Percentiles rank a stretch among this genome's conserved stretches.
phyloP scores from a whole-genome alignment of 306 rosid species.

The Malus sieversii region DNA sequence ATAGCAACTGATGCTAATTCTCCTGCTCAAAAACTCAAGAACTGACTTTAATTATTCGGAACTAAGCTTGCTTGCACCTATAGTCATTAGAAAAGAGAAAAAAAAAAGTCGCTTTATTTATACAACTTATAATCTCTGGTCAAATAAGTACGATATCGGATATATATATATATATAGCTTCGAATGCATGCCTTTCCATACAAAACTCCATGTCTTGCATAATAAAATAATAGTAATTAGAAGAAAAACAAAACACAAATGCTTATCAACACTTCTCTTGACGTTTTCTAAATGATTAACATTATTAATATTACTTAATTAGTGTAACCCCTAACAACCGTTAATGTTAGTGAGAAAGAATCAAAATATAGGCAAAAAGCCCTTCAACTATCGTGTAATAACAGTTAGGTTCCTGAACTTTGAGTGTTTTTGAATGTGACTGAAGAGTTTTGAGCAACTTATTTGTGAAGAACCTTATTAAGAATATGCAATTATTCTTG shows the following conservation, averaged over 20 bases:
- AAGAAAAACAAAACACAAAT: not conserved
- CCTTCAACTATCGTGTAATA: not conserved
- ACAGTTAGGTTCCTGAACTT: not conserved
- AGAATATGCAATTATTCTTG: not conserved
- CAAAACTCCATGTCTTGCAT: constrained; percentile 3
- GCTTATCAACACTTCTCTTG: constrained; percentile 11
- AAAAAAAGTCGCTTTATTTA: not conserved
- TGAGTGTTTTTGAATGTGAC: no score
- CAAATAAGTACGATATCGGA: not conserved
- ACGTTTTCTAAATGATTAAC: not conserved
- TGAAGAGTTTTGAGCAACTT: not conserved
- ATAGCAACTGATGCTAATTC: not conserved
- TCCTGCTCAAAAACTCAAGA: not conserved
- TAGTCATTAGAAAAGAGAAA: not conserved
- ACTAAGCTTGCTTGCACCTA: not conserved
- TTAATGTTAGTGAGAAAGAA: not conserved
- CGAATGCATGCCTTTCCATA: not conserved
- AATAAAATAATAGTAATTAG: not conserved
- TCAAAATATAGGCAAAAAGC: not conserved
- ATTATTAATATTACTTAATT: not conserved
- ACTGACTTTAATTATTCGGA: not conserved
- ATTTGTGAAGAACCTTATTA: not conserved
- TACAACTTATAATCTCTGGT: not conserved
- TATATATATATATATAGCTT: not conserved
- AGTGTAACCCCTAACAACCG: not conserved